These are phyloP conservation scores for Carex kokanica DNA, from an alignment of 176 grass and related monocot genomes.

Conservation along the genomic window DNA sequence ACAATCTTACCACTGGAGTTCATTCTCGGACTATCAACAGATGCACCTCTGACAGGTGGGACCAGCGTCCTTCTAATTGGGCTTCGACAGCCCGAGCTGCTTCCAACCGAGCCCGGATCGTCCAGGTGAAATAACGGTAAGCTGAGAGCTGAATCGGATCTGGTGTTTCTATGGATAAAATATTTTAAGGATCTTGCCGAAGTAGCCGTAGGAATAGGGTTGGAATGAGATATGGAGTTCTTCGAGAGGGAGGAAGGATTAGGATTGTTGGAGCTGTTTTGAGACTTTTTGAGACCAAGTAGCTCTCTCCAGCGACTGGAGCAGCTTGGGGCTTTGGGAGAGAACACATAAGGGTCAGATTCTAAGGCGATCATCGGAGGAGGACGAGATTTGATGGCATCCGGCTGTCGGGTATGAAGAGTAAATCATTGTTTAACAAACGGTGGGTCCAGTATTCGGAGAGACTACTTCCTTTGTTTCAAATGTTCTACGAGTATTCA, in stretches of 20 bases:
- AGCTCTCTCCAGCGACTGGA: no score
- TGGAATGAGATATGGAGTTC: not conserved
- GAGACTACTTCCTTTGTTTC: not conserved
- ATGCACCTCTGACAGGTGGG: conserved; percentile 25
- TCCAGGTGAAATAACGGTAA: conserved; percentile 60
- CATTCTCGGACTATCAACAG: conserved; percentile 75
- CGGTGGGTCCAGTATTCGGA: not conserved
- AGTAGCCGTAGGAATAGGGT: not conserved
- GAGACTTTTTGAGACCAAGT: no score
- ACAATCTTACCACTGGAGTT: conserved; percentile 76
- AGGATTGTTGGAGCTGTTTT: no score
- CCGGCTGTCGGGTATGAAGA: not conserved
- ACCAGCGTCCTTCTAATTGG: conserved; percentile 7
- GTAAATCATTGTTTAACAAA: not conserved
- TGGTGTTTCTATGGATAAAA: conserved; percentile 60
- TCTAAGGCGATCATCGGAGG: no score
- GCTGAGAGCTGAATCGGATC: conserved; percentile 33
- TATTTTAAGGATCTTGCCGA: conserved; percentile 47
- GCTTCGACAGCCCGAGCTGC: conserved; percentile 20
- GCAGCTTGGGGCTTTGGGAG: no score
- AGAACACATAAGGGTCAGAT: no score
- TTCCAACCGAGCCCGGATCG: conserved; percentile 22
- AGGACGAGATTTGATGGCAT: no score
- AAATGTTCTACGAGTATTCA: not conserved
- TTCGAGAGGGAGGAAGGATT: no score